Evolutionary conservation across 108 stramenopile species (phyloP).

Genomic region (Cyclostephanos invisitatus): DNA sequence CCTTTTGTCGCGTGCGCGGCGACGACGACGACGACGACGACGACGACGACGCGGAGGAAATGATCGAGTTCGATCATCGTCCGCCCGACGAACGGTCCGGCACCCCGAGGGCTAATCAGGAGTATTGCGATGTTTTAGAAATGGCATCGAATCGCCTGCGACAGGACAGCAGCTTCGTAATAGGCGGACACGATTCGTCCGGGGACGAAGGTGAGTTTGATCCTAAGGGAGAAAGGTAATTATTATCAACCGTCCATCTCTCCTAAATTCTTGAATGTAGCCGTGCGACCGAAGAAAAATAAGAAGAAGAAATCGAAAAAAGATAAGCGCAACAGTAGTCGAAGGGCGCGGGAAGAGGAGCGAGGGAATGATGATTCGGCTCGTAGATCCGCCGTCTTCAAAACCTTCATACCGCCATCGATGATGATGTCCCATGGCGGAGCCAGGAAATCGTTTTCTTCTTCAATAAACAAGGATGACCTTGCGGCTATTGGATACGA

Average conservation of each 20-base stretch:
- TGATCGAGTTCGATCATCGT: conserved; percentile 10
- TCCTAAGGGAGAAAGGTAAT: background rate
- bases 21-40: background rate
- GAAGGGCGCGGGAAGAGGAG: background rate
- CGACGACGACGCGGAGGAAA: background rate
- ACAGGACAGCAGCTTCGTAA: background rate
- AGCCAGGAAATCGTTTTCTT: background rate
- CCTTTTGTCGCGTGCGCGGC: background rate
- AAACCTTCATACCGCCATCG: conserved; percentile 12
- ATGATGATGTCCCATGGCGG: conserved; percentile 7
- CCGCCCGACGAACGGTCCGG: background rate
- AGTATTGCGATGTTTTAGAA: conserved; percentile 46
- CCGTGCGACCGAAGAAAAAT: conserved; percentile 24
- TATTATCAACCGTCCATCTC: background rate
- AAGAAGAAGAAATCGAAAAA: conserved; percentile 21
- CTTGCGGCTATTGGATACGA: conserved; percentile 12
- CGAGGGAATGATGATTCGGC: conserved; percentile 3
- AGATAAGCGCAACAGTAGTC: conserved; percentile 4
- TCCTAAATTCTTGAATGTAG: background rate
- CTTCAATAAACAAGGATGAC: conserved; percentile 12
- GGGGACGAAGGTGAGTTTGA: conserved; percentile 12
- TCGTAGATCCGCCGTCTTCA: conserved; percentile 22
- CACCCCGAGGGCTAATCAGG: conserved; percentile 20
- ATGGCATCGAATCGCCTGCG: conserved; percentile 33
- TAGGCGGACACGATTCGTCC: conserved; percentile 6